Base-by-base conservation (phyloP, 1,139 yeast genomes). In the Hemisphaericaspora xylofermentans region DNA sequence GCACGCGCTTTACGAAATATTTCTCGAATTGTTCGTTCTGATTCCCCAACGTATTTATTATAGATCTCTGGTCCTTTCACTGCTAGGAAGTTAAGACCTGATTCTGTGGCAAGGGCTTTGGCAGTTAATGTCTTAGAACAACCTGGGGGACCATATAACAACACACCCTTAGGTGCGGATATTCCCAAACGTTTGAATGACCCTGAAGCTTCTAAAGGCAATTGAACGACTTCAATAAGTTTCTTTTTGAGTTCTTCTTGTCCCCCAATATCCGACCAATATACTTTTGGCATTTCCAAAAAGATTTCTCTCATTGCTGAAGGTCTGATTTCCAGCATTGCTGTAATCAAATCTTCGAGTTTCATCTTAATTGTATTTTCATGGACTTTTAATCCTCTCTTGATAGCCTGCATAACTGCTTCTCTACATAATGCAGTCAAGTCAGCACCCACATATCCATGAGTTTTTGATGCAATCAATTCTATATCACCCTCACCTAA, bases 291-390 rank as follows among this genome's bases (percentile, higher is more conserved):
- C 76, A 91, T 88, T 55, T 93, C 99, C 41, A 93, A 68, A 45
- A 89, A 83, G 42, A 91, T 88, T 57, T 94, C 98, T 45, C 96
- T 76, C 98, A 94, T 93, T 2, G 98, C 98, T 45, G 95, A 86
- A 1, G 98, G 98, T 38, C 95, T 74, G 6, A 93, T 80, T 25
- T 87, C 94, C 1, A 82, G 66, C 56, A 89, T 62, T 0, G 97
- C 93, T 17, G 63, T 64, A 35, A 79, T 78, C 19, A 91, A 68
- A 55, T 91, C 96, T 1, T 59, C 64, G 8, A 68, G 43, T 2
- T 61, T 58, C 6, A 72, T 59, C 18, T 61, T 66, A 9, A 68
- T 57, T 1, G 61, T 50, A 0, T 48, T 39, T 17, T 64, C 15
- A 7, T 4, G 12, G 6, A 68, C 0, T 22, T 49, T 50, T 14